Base-by-base conservation (phyloP, 768 basidiomycete species). In the Leccinum barrowsii region DNA sequence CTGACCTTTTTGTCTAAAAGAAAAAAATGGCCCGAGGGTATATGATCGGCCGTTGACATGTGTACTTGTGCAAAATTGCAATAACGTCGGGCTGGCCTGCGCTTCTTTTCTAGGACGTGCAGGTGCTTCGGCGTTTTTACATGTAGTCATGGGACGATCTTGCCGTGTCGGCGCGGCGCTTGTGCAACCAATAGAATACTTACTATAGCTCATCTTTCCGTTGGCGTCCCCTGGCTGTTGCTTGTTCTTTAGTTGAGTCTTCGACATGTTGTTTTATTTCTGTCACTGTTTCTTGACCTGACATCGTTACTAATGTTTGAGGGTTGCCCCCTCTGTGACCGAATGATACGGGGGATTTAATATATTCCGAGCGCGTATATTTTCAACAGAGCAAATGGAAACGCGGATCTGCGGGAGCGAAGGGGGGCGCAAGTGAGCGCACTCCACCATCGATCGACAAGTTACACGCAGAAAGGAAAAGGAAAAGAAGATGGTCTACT, bases 151-250 rank as follows among this genome's bases (percentile, higher is more conserved):
- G 47, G 47, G 24, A 42, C 21, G 35, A 51, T 28, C 26, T 13
- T 19, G 24, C 19, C 5, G 15, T 17, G 52, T 13, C 21, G 46
- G 22, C 21, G 30, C 13, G 8, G 42, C 10, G 30, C 22, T 22
- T 55, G 65, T 60, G 57, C 50, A 57, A 56, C 55, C 26, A 17
- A 26, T 58, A 68, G 64, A 67, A 48, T 48, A n/a, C 52, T 47
- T 34, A 7, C 7, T 19, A 19, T 17, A 44, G 42, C 19, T 44
- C 19, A 19, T 17, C 30, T 49, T 62, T 61, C n/a, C 30, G 8
- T 4, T 22, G 22, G 10, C 22, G 21, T 19, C 15, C 7, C 32
- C 4, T 52, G 13, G 7, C 19, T 11, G n/a, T 44, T 21, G 6
- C 30, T 40, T 51, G 22, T 35, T 19, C 15, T 50, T n/a, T 5